Evolutionary conservation across 192 early-diverging fungal genomes (phyloP), one percentile per base, ranked within the genome.

Genomic region (Paraglomus brasilianum): DNA sequence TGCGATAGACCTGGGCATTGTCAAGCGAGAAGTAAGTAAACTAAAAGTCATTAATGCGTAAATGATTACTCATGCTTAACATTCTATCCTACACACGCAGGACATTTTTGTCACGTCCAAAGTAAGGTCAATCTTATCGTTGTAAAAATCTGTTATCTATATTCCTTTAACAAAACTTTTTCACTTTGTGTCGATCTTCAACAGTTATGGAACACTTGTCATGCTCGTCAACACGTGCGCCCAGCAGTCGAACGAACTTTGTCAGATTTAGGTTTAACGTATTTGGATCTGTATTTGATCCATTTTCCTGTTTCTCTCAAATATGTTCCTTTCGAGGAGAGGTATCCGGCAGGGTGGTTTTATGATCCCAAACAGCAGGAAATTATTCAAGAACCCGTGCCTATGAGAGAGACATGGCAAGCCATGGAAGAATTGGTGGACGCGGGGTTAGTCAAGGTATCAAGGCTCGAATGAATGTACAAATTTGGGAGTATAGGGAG

Each of bases 341-440:
- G 65, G 5, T 79, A 85, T 61, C 80, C 84, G 66, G 76, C 77
- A 39, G 81, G 73, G 51, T 83, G 83, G 82, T 74, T 2, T 45
- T 21, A 60, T 42, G 38, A 58, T 21, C 0, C 59, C 7, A 39
- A 14, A 8, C 39, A 62, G 41, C 77, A 74, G 39, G 75, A 77
- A 36, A 71, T 72, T 45, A 55, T 72, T 24, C 74, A 66, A 48
- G 79, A 83, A 43, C 62, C 70, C 46, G 77, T 85, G 47, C 75
- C 84, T 53, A 69, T 87, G 41, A 74, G 83, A 21, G 82, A 88
- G 59, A 85, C 83, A 9, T 93, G 90, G 90, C 63, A 75, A 57
- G 88, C 80, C 14, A 86, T 94, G 86, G 92, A 93, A 78, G 77
- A 79, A 39, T 70, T 93, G 22, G 85, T 89, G 8, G 80, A 85